Percentiles rank a stretch among this genome's conserved stretches.
phyloP scores from a whole-genome alignment of 805 yeast genomes.

The Wickerhamiella hasegawae region DNA sequence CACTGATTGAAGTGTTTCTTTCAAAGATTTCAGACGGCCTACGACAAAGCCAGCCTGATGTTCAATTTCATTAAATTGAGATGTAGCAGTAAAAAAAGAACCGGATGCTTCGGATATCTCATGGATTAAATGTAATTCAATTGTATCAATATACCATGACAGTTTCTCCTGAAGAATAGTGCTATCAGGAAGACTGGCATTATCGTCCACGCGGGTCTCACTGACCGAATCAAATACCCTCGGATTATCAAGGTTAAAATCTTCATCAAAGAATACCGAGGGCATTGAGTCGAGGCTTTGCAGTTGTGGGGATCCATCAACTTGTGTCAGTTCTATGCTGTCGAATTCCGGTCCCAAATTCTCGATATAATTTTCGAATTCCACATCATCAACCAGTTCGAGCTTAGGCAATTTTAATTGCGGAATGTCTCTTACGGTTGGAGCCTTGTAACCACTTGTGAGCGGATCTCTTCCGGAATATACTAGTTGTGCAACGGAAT shows the following conservation, averaged over 20 bases:
- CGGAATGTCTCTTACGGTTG: slow-evolving; percentile 74
- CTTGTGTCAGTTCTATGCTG: slow-evolving; percentile 4
- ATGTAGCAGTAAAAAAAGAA: slow-evolving; percentile 71
- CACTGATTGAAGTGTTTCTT: not conserved
- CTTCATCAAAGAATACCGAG: slow-evolving; percentile 42
- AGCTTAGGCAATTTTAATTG: slow-evolving; percentile 50
- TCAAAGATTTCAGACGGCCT: not conserved
- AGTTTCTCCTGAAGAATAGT: slow-evolving; percentile 55
- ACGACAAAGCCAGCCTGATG: slow-evolving; percentile 6
- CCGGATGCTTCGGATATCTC: slow-evolving; percentile 77
- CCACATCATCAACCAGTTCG: slow-evolving; percentile 28
- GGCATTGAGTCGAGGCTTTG: slow-evolving; percentile 38
- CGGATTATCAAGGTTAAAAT: slow-evolving; percentile 78
- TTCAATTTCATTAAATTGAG: slow-evolving; percentile 54
- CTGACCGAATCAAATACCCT: slow-evolving; percentile 62
- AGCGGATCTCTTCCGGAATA: slow-evolving; percentile 31
- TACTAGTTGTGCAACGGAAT: too few species aligned
- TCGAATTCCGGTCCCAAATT: slow-evolving; percentile 31
- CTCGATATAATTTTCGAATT: slow-evolving; percentile 29
- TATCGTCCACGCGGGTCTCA: slow-evolving; percentile 8
- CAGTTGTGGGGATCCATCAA: slow-evolving; percentile 2
- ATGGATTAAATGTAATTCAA: slow-evolving; percentile 62
- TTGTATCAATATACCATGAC: slow-evolving; percentile 68
- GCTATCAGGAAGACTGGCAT: slow-evolving; percentile 17
- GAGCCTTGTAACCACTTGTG: slow-evolving; percentile 27